These are phyloP conservation scores for Linum usitatissimum DNA, from an alignment of 345 rosid genomes.

Conservation along the genomic window DNA sequence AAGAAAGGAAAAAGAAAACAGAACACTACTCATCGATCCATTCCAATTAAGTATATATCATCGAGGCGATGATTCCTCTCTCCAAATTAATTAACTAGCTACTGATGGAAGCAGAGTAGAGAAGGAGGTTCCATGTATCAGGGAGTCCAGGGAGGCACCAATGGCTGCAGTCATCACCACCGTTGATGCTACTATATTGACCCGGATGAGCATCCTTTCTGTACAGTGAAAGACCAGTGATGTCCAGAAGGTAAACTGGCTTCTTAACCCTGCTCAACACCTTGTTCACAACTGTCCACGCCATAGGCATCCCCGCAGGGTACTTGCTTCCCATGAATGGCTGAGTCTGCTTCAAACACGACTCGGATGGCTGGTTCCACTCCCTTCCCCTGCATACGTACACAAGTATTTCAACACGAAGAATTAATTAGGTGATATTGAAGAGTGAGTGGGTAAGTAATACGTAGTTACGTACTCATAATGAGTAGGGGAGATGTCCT, in stretches of 20 bases:
- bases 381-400: slow-evolving; percentile 58
- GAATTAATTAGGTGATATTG: too few species aligned
- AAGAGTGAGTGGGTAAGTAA: neutral
- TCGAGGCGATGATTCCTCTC: neutral
- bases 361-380: slow-evolving; percentile 51
- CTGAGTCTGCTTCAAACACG: slow-evolving; percentile 48
- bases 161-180: slow-evolving; percentile 62
- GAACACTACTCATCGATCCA: too few species aligned
- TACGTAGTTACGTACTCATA: slow-evolving; percentile 72
- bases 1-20: too few species aligned
- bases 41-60: too few species aligned
- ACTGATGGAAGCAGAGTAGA: slow-evolving; percentile 46
- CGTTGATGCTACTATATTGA: slow-evolving; percentile 27
- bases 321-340: slow-evolving; percentile 54
- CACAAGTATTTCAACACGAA: neutral
- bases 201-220: slow-evolving; percentile 79
- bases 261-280: slow-evolving; percentile 64
- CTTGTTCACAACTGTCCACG: slow-evolving; percentile 60
- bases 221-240: slow-evolving; percentile 37
- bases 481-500: slow-evolving; percentile 71
- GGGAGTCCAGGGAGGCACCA: slow-evolving; percentile 98
- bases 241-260: slow-evolving; percentile 59
- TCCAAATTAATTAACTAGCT: neutral
- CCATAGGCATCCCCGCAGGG: slow-evolving; percentile 62
- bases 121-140: slow-evolving; percentile 75